Evolutionary conservation across 1,139 yeast species (phyloP), one percentile per base, ranked within the genome.

Genomic region (Geotrichum candidum): DNA sequence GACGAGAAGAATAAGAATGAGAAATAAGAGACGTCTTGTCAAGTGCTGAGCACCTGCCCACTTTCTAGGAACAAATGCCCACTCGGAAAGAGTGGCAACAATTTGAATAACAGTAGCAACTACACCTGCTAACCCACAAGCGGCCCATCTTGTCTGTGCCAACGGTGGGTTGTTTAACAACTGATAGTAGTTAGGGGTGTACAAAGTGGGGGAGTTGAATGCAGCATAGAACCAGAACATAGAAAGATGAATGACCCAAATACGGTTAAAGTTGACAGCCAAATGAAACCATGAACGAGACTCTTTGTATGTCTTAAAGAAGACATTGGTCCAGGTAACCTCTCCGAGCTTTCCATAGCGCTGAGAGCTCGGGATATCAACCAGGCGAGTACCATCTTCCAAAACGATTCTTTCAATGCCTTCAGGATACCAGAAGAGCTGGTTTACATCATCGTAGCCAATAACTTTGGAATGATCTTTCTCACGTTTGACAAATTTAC

Each of bases 1-100:
- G 68, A 87, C 72, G 59, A 81, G 78, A 65, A 92, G 80, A 67
- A 92, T 83, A 60, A 85, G 68, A 62, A 87, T 70, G 74, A 94
- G 77, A 74, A 92, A 88, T 80, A 86, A 72, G 71, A 94, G 80
- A 74, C 99, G 88, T 77, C 97, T 88, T 58, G 91, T 80, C 74
- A 94, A 84, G 75, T 90, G 97, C 79, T 94, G 98, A 76, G 98
- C 98, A 77, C 99, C 99, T 41, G 98, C 96, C 98, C 98, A 94
- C 72, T 87, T 86, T 79, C 98, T 86, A 67, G 99, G 99, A 66
- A 94, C 98, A 73, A 90, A 94, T 74, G 86, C 82, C 97, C 97
- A 94, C 78, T 94, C 99, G 71, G 89, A 84, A 58, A 91, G 64
- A 29, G 99, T 94, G 59, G 99, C 99, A 65, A 84, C 69, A 66